Evolutionary conservation across 495 filamentous ascomycete species (phyloP).

Genomic region (Aspergillus biplanus): DNA sequence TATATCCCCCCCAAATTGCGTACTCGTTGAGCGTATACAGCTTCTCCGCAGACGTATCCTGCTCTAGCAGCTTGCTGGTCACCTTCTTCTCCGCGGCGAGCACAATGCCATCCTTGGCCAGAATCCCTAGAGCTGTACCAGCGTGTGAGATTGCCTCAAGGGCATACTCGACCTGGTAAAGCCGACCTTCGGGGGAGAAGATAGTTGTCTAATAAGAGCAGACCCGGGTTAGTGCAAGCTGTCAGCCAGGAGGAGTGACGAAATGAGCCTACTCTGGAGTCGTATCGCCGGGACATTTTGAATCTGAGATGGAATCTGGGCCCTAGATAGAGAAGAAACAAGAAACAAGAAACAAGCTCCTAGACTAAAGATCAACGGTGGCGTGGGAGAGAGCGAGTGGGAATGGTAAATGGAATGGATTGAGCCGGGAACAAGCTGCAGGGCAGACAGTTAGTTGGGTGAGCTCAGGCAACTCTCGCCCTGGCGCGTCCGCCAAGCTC

Average conservation of each 20-base stretch:
- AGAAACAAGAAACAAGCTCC: constrained; percentile 4
- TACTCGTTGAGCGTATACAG: constrained; percentile 99
- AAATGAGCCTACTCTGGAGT: constrained; percentile 77
- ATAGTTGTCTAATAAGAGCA: constrained; percentile 81
- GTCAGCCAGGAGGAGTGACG: constrained; percentile 31
- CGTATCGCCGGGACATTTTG: constrained; percentile 96
- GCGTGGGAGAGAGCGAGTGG: constrained; percentile 20
- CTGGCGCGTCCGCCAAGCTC: constrained; percentile 55
- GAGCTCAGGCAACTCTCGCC: constrained; percentile 53
- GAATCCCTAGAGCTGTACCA: constrained; percentile 92
- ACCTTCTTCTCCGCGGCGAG: constrained; percentile 99
- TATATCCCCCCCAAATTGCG: constrained; percentile 24
- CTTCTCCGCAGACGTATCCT: constrained; percentile 99
- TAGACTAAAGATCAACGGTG: constrained; percentile 8
- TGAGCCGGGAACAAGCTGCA: constrained; percentile 34
- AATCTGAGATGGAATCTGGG: constrained; percentile 21
- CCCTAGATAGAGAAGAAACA: constrained; percentile 2
- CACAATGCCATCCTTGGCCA: constrained; percentile 97
- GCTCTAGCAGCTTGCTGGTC: constrained; percentile 97
- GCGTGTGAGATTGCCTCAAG: constrained; percentile 98
- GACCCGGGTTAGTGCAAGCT: constrained; percentile 54
- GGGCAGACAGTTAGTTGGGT: constrained; percentile 29
- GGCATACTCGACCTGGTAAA: constrained; percentile 99
- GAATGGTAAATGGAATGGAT: constrained; percentile 28
- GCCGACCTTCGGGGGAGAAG: constrained; percentile 97